Evolutionary conservation across 352 stramenopile species (phyloP).

Genomic region (Aphanomyces astaci): DNA sequence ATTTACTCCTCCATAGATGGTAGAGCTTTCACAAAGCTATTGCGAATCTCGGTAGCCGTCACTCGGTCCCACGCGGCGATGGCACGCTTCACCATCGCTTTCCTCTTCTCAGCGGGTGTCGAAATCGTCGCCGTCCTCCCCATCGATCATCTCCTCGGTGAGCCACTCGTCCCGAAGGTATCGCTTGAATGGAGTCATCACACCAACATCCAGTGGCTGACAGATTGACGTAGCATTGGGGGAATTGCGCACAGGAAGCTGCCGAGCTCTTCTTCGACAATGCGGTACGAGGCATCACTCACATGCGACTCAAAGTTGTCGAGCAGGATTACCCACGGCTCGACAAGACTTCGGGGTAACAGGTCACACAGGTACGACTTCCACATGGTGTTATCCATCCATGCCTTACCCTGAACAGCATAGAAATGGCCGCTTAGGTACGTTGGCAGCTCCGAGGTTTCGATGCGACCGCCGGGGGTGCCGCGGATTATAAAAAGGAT

Average conservation of each 20-base stretch:
- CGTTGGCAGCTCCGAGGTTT: constrained; percentile 10
- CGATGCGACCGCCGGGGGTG: no score
- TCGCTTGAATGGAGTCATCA: background rate
- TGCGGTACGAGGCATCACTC: background rate
- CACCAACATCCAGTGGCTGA: background rate
- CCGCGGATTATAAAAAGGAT: no score
- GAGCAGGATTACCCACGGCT: background rate
- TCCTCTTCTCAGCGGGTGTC: no score
- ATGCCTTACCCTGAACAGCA: constrained; percentile 27
- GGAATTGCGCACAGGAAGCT: background rate
- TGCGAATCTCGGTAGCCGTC: no score
- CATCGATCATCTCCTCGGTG: background rate
- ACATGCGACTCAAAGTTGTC: background rate
- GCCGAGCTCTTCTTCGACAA: background rate
- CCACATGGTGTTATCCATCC: constrained; percentile 23
- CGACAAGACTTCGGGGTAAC: background rate
- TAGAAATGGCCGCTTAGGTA: constrained; percentile 25
- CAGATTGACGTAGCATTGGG: background rate
- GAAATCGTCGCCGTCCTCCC: background rate
- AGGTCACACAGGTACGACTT: background rate
- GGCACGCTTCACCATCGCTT: no score
- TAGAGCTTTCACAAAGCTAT: no score
- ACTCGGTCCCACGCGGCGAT: no score
- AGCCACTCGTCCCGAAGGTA: background rate
- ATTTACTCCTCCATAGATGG: no score